phyloP scores from a whole-genome alignment of 805 yeast species.

The Starmerella powellii region DNA sequence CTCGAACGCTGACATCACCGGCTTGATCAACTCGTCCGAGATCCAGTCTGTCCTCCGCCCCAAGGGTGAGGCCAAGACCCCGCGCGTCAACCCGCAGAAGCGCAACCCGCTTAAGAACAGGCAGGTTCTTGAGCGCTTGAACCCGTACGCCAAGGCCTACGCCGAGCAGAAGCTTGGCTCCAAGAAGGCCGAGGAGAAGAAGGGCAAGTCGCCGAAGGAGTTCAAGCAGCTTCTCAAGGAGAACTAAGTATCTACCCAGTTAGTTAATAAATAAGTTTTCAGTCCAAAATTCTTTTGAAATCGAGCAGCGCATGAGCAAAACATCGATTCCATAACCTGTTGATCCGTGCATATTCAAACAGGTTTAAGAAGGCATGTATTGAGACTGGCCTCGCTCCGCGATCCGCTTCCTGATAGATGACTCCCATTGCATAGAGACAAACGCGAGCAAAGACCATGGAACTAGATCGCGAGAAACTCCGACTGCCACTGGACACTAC shows the following conservation, averaged over 20 bases:
- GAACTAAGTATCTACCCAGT: slow-evolving; percentile 22
- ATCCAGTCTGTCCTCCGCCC: slow-evolving; percentile 95
- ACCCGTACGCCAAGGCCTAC: slow-evolving; percentile 99
- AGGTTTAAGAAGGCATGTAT: too few species aligned
- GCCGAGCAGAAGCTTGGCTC: slow-evolving; percentile 84
- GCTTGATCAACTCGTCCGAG: slow-evolving; percentile 98
- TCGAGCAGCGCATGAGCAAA: too few species aligned
- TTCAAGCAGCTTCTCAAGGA: slow-evolving; percentile 27
- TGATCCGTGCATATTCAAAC: too few species aligned
- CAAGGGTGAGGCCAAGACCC: slow-evolving; percentile 73
- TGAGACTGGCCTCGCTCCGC: too few species aligned
- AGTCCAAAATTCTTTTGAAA: neutral
- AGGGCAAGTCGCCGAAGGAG: slow-evolving; percentile 29
- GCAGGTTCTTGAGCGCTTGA: slow-evolving; percentile 93
- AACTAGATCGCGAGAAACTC: too few species aligned
- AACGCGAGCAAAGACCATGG: too few species aligned
- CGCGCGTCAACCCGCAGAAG: slow-evolving; percentile 93
- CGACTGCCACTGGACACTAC: neutral
- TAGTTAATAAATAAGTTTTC: neutral
- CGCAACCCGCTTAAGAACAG: slow-evolving; percentile 99
- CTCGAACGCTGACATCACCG: slow-evolving; percentile 89
- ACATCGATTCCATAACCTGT: too few species aligned
- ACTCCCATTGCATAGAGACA: too few species aligned
- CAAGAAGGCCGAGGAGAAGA: slow-evolving; percentile 54
- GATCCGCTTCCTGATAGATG: too few species aligned